Conservation (phyloP, 805 yeast genomes). For the Yamadazyma olivae region DNA sequence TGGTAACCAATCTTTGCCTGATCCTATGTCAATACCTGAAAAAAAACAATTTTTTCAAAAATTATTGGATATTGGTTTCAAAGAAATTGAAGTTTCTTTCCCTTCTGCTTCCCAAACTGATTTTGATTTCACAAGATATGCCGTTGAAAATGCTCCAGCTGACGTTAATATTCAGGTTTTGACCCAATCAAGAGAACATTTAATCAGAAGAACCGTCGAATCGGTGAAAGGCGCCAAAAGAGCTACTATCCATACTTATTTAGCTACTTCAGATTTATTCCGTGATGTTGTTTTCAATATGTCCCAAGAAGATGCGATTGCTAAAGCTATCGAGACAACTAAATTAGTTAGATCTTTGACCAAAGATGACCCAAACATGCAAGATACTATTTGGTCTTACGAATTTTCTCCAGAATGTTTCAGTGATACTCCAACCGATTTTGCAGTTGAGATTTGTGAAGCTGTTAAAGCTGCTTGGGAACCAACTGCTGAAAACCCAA, state of each 20-base stretch:
- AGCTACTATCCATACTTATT: slow-evolving; percentile 69
- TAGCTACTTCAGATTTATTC: slow-evolving; percentile 74
- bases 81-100: slow-evolving; percentile 77
- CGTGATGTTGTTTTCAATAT: slow-evolving; percentile 74
- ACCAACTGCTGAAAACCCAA: slow-evolving; percentile 71
- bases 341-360: slow-evolving; percentile 65
- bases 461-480: slow-evolving; percentile 80
- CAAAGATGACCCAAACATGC: slow-evolving; percentile 67
- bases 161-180: slow-evolving; percentile 73
- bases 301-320: slow-evolving; percentile 65
- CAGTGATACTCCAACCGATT: slow-evolving; percentile 70
- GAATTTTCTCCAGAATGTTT: slow-evolving; percentile 81
- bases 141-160: slow-evolving; percentile 74
- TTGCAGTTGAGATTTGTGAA: slow-evolving; percentile 73
- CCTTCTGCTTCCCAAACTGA: slow-evolving; percentile 83
- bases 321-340: slow-evolving; percentile 69
- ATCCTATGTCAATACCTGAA: slow-evolving; percentile 75
- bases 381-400: slow-evolving; percentile 64
- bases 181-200: slow-evolving; percentile 74
- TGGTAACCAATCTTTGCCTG: slow-evolving; percentile 80
- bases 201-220: slow-evolving; percentile 72
- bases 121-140: slow-evolving; percentile 77
- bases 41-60: slow-evolving; percentile 74
- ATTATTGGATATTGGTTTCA: slow-evolving; percentile 69
- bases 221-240: slow-evolving; percentile 68